Evolutionary conservation across 768 basidiomycete species (phyloP), one percentile per base, ranked within the genome.

Genomic region (Tylopilus felleus): DNA sequence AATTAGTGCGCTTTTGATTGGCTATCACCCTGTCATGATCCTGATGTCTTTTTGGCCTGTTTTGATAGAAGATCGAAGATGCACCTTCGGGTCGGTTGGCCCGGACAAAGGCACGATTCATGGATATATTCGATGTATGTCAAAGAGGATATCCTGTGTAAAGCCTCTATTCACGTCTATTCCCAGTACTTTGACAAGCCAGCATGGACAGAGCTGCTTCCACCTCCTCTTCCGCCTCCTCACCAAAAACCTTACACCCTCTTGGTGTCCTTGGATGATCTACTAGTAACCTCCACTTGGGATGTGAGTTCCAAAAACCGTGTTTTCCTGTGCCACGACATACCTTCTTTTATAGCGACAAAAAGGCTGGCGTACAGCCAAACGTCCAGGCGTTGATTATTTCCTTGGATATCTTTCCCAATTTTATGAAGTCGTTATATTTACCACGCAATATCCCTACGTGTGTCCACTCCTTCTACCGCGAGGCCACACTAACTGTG

Each of bases 391-490:
- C 5, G 90, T 94, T 16, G 97, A 99, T 67, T 98, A 99, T 74
- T 99, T 99, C 81, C 78, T 99, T 31, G 95, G 84, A 25, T 99
- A 99, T 70, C 82, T 99, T 45, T 92, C 93, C 0, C 96, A 98
- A 66, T 99, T 98, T 75, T 99, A 93, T 69, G 97, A 99, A 76
- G 83, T 98, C 53, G 96, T 98, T 31, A 77, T 99, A 50, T 99
- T 98, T 75, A 98, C 95, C 10, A 80, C 85, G 17, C 93, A 96
- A 73, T 82, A 90, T 52, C 78, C 81, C 64, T 98, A 96, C 71
- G 95, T 96, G 60, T 46, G 90, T 80, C 35, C 36, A 28, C 49
- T 25, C 49, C 3, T 40, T 47, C 51, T 8, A 13, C 25, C 33
- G 7, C 33, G 13, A 42, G 22, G n/a, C 46, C 22, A 54, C 16